Evolutionary conservation across 2,329 filamentous ascomycete genomes (phyloP), one percentile per base, ranked within the genome.

Genomic region (Ascochyta pisi): DNA sequence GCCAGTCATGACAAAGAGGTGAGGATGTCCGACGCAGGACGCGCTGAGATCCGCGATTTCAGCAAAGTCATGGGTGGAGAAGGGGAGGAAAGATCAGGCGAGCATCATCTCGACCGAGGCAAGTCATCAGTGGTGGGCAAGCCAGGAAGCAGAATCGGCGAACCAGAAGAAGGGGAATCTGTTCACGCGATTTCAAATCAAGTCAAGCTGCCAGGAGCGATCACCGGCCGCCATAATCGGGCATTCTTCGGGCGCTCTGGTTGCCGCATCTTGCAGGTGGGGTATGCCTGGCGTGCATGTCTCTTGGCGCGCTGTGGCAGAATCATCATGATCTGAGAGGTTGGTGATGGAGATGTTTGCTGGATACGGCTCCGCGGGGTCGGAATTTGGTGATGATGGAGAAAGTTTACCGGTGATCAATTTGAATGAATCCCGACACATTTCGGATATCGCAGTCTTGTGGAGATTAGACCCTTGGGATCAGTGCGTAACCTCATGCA

Each of bases 161-260:
- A 56, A 56, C 43, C 53, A 56, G 38, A 51, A 38, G 6, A 43
- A 43, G 24, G 47, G 31, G 12, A 47, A 22, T 47, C 6, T 45
- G 57, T 64, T 55, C 46, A 39, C 56, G 56, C 64, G 50, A 66
- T 58, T 43, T 62, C 59, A 40, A 51, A 65, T 63, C 26, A 35
- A 58, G 63, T 29, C 56, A 61, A 61, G 58, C 42, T 52, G 55
- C 50, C 40, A 47, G 41, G 50, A 56, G 54, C 52, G 65, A 65
- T 64, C 54, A 57, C 57, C 60, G 50, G 61, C 54, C 42, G 53
- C 56, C 57, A 65, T 53, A 58, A 55, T 66, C 69, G 69, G 70
- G 53, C 52, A 63, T 68, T 70, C 68, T 70, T 69, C 69, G 69
- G 69, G 44, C 54, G 54, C 48, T 52, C 43, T 57, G 54, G 43